A percentile compares a stretch with the other conserved stretches of the same genome.
phyloP scores from a whole-genome alignment of 305 asterid genomes.

The Petunia hybrid region DNA sequence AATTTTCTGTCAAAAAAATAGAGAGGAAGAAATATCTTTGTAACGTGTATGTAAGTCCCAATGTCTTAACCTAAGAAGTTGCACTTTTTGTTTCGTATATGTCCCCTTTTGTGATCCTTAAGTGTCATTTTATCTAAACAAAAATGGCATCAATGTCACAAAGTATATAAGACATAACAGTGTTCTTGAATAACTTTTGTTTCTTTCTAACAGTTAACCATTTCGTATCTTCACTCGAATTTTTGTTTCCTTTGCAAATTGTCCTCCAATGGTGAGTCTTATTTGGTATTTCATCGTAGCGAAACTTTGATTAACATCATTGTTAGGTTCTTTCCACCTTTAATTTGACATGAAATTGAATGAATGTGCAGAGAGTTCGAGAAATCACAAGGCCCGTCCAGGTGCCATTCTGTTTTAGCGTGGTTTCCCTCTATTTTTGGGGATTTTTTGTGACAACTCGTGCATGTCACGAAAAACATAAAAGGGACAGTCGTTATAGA shows the following conservation, averaged over 20 bases:
- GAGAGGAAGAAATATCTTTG: neutral
- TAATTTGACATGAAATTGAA: neutral
- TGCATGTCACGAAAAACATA: too few species aligned
- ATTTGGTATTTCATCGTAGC: neutral
- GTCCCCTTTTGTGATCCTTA: neutral
- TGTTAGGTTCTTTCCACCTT: neutral
- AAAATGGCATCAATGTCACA: neutral
- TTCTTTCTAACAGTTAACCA: neutral
- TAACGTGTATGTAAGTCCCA: neutral
- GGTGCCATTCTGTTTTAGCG: neutral
- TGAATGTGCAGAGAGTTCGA: neutral
- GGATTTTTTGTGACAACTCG: too few species aligned
- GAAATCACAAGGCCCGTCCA: neutral
- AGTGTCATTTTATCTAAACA: neutral
- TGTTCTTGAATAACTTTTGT: neutral
- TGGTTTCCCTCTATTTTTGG: too few species aligned
- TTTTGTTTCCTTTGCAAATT: neutral
- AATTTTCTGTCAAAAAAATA: neutral
- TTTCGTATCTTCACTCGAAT: neutral
- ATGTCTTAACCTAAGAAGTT: neutral
- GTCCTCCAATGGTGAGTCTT: neutral
- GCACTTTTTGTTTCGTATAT: neutral
- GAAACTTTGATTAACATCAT: neutral
- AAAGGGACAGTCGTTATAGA: too few species aligned
- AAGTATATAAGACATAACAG: conserved; percentile 1